Evolutionary conservation across 371 early-diverging fungal species (phyloP).

Genomic region (Parasitella parasitica): DNA sequence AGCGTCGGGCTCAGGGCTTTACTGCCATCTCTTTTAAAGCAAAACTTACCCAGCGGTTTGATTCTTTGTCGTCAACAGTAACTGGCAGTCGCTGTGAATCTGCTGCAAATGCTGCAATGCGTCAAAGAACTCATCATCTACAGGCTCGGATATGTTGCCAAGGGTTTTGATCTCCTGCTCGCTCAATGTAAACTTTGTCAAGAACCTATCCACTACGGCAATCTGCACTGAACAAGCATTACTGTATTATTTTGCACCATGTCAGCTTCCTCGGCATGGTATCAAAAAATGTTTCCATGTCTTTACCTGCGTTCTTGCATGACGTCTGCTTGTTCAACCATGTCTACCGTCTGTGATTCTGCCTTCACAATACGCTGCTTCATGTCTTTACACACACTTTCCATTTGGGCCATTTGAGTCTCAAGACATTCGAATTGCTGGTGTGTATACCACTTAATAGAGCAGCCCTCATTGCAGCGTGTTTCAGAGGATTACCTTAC

Average conservation of each 20-base stretch:
- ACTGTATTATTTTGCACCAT: constrained; percentile 22
- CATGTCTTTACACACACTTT: constrained; percentile 63
- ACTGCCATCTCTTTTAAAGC: neutral
- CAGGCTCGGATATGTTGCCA: constrained; percentile 49
- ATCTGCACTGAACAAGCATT: constrained; percentile 54
- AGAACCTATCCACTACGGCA: constrained; percentile 57
- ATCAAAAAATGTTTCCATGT: neutral
- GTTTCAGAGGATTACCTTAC: constrained; percentile 26
- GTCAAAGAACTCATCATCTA: constrained; percentile 68
- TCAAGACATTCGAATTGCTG: constrained; percentile 62
- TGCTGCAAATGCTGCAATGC: constrained; percentile 72
- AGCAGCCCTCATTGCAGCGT: no score
- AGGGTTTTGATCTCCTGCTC: constrained; percentile 63
- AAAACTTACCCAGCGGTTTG: constrained; percentile 73
- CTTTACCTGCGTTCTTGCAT: constrained; percentile 62
- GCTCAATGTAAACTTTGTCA: constrained; percentile 69
- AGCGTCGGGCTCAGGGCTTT: no score
- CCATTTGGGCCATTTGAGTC: constrained; percentile 57
- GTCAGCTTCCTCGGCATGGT: neutral
- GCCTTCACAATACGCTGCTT: constrained; percentile 55
- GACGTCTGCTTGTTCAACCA: constrained; percentile 68
- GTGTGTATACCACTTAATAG: neutral
- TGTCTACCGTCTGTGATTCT: constrained; percentile 53
- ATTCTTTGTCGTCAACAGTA: constrained; percentile 70
- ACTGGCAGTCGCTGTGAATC: constrained; percentile 76